Conservation (phyloP, 2,329 filamentous ascomycete genomes). For the Cytospora piceicola region DNA sequence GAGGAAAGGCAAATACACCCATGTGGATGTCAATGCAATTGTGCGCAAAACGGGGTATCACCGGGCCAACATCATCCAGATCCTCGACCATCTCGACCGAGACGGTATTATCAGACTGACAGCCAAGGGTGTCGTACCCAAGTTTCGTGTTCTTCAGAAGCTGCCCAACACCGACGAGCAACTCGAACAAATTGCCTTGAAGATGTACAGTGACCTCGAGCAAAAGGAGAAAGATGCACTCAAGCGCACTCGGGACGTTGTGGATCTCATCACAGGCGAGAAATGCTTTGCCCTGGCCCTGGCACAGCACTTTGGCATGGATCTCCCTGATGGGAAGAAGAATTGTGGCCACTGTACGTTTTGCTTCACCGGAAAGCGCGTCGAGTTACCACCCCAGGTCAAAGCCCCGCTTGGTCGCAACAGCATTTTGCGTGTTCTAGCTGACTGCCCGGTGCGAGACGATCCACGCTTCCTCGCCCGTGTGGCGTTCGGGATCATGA, state of each 20-base stretch:
- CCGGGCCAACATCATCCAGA: slow-evolving; percentile 54
- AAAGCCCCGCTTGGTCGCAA: slow-evolving; percentile 44
- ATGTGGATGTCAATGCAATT: slow-evolving; percentile 53
- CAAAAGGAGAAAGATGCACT: slow-evolving; percentile 58
- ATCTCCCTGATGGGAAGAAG: slow-evolving; percentile 45
- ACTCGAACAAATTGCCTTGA: slow-evolving; percentile 49
- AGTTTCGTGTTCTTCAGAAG: slow-evolving; percentile 54
- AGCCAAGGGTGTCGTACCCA: slow-evolving; percentile 54
- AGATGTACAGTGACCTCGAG: slow-evolving; percentile 55
- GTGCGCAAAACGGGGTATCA: slow-evolving; percentile 39
- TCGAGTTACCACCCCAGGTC: slow-evolving; percentile 46
- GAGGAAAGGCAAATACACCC: slow-evolving; percentile 47
- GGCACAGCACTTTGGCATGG: slow-evolving; percentile 62
- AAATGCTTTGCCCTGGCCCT: slow-evolving; percentile 57
- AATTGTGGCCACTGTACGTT: slow-evolving; percentile 61
- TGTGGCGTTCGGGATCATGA: slow-evolving; percentile 65
- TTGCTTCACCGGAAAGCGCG: slow-evolving; percentile 44
- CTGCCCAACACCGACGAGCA: slow-evolving; percentile 49
- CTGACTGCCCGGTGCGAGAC: slow-evolving; percentile 51
- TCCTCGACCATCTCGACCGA: slow-evolving; percentile 59
- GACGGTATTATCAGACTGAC: slow-evolving; percentile 54
- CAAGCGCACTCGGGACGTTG: slow-evolving; percentile 52
- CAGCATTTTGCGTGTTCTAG: slow-evolving; percentile 49
- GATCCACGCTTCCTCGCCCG: slow-evolving; percentile 63
- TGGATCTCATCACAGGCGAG: slow-evolving; percentile 55